Base-by-base conservation (phyloP, 352 stramenopile genomes). In the Pythium chondricola region DNA sequence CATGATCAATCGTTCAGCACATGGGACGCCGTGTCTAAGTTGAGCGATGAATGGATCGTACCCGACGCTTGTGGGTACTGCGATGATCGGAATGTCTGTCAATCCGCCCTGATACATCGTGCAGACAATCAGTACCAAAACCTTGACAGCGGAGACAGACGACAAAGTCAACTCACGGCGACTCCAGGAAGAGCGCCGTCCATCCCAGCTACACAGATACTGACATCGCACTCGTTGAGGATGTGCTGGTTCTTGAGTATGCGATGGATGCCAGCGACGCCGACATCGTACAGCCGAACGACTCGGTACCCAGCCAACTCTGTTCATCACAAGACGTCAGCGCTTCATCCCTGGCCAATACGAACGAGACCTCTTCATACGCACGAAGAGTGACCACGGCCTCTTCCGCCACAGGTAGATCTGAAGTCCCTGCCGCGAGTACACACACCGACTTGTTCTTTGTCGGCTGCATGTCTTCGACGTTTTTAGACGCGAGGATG, bases 141-240 rank as follows among this genome's bases (percentile, higher is more conserved):
- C n/a, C n/a, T n/a, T n/a, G n/a, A n/a, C n/a, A n/a, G n/a, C n/a
- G n/a, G n/a, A n/a, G n/a, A n/a, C n/a, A n/a, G n/a, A n/a, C n/a
- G n/a, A n/a, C n/a, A n/a, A n/a, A n/a, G n/a, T 17, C 2, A 4
- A 68, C 88, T 69, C 47, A 96, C 95, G 41, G 98, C 91, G n/a
- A 99, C 95, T 43, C 89, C 95, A 5, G 95, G 96, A 14, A 99
- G 72, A 20, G 95, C 96, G 17, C 96, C 96, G 59, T 99, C 96
- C 95, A 98, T 98, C 9, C 96, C 95, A 44, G 96, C 96, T 20
- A 96, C 85, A 57, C 90, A 98, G 46, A 99, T 96, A 43, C 96
- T 94, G 7, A 98, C 85, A 56, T 96, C 89, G 6, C 76, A 83
- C 27, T 75, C 77, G 16, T 85, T 83, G 27, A 98, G 45, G 20